Conservation (phyloP, 768 basidiomycete genomes). For the Auriculariales sp. region DNA sequence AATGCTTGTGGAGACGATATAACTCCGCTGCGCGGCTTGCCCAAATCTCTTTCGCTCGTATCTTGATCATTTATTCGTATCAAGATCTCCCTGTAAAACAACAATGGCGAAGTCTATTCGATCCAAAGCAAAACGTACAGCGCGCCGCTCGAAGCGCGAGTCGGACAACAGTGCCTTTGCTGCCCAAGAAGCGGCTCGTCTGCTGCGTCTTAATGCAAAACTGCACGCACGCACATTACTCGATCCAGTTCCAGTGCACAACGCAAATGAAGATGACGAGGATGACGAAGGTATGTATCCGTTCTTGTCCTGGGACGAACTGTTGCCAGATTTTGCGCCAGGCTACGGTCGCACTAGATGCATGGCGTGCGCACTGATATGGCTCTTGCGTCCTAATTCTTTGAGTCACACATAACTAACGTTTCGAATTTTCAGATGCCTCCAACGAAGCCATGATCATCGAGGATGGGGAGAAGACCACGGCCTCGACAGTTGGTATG, state of each 20-base stretch:
- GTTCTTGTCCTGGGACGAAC: conserved; percentile 36
- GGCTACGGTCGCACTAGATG: not conserved
- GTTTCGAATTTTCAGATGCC: not conserved
- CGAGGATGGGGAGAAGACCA: not conserved
- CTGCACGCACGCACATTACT: conserved; percentile 33
- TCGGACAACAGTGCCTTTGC: conserved; percentile 64
- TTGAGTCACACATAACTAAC: not conserved
- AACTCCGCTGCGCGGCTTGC: too few species aligned
- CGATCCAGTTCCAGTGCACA: conserved; percentile 18
- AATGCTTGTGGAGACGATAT: too few species aligned
- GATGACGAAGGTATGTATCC: conserved; percentile 33
- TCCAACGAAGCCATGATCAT: not conserved
- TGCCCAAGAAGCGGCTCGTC: conserved; percentile 59
- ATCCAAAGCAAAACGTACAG: conserved; percentile 68
- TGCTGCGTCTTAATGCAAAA: conserved; percentile 57
- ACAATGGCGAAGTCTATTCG: conserved; percentile 72
- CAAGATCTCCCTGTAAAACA: too few species aligned
- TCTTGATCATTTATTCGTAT: too few species aligned
- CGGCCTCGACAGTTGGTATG: not conserved
- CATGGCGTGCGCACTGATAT: not conserved
- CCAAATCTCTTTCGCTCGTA: too few species aligned
- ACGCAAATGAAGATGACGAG: conserved; percentile 10
- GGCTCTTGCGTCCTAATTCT: not conserved
- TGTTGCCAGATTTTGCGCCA: not conserved
- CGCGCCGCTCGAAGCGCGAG: conserved; percentile 64